Evolutionary conservation across 1,139 yeast species (phyloP).

Genomic region (Debaryomycetaceae sp.): DNA sequence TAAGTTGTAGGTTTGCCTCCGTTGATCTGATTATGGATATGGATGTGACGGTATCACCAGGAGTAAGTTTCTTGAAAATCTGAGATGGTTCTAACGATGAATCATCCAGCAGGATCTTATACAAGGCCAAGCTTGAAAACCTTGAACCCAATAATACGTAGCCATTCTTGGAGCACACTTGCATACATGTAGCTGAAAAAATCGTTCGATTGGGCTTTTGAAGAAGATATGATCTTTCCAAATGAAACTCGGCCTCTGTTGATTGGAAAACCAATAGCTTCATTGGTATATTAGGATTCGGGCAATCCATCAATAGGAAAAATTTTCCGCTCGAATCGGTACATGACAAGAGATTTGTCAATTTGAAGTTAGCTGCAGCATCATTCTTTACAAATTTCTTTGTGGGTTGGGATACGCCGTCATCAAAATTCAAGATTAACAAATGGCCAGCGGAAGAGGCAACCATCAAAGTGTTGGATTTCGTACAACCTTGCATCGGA

Average conservation of each 20-base stretch:
- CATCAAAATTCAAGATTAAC: conserved; percentile 40
- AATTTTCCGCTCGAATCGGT: conserved; percentile 16
- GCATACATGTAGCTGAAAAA: conserved; percentile 59
- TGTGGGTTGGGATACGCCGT: conserved; percentile 10
- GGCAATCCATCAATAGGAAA: conserved; percentile 56
- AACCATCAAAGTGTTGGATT: conserved; percentile 39
- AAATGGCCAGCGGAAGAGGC: conserved; percentile 54
- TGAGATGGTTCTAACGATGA: conserved; percentile 18
- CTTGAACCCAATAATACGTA: conserved; percentile 68
- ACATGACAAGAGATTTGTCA: conserved; percentile 49
- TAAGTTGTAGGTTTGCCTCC: conserved; percentile 15
- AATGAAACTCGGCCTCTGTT: conserved; percentile 10
- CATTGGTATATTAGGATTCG: conserved; percentile 60
- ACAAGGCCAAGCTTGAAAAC: conserved; percentile 61
- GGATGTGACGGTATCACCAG: conserved; percentile 76
- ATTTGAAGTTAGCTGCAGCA: conserved; percentile 32
- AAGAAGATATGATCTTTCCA: conserved; percentile 16
- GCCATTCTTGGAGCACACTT: conserved; percentile 32
- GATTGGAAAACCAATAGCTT: conserved; percentile 37
- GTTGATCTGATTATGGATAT: conserved; percentile 34
- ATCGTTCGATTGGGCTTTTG: conserved; percentile 41
- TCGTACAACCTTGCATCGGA: conserved; percentile 44
- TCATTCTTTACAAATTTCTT: conserved; percentile 21
- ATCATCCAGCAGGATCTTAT: conserved; percentile 28
- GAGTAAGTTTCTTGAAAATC: conserved; percentile 51